These are phyloP conservation scores for Rugiboletus extremiorientalis DNA, from an alignment of 1,284 basidiomycete genomes.

Conservation along the genomic window DNA sequence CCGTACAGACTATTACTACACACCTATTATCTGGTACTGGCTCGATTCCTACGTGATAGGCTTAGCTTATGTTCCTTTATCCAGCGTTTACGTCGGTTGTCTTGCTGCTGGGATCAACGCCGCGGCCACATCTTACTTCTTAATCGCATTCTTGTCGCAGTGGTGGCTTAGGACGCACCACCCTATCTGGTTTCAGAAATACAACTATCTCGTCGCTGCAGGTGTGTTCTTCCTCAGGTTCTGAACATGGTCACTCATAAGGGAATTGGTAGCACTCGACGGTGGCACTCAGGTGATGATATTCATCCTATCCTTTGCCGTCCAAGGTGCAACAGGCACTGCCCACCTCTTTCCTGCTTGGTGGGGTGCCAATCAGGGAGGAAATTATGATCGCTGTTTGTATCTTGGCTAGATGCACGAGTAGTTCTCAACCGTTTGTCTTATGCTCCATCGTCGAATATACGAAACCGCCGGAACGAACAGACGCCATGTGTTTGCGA, in stretches of 20 bases:
- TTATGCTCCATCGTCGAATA: neutral
- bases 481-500: too few species aligned
- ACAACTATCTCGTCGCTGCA: slow-evolving; percentile 49
- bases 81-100: slow-evolving; percentile 36
- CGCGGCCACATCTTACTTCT: slow-evolving; percentile 39
- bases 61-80: neutral
- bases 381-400: slow-evolving; percentile 29
- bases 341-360: slow-evolving; percentile 58
- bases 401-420: slow-evolving; percentile 8
- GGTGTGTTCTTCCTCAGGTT: slow-evolving; percentile 26
- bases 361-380: slow-evolving; percentile 52
- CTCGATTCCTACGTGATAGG: neutral
- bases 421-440: neutral
- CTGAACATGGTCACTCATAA: neutral
- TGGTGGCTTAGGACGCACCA: slow-evolving; percentile 56
- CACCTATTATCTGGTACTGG: slow-evolving; percentile 43
- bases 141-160: slow-evolving; percentile 55
- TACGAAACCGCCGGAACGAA: too few species aligned
- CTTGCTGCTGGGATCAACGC: slow-evolving; percentile 51
- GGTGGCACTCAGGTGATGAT: slow-evolving; percentile 69
- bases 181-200: slow-evolving; percentile 54
- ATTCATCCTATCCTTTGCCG: slow-evolving; percentile 70
- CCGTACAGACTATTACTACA: slow-evolving; percentile 44
- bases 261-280: slow-evolving; percentile 42
- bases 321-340: slow-evolving; percentile 64